phyloP scores from a whole-genome alignment of 768 basidiomycete genomes.

The Boletales sp. region DNA sequence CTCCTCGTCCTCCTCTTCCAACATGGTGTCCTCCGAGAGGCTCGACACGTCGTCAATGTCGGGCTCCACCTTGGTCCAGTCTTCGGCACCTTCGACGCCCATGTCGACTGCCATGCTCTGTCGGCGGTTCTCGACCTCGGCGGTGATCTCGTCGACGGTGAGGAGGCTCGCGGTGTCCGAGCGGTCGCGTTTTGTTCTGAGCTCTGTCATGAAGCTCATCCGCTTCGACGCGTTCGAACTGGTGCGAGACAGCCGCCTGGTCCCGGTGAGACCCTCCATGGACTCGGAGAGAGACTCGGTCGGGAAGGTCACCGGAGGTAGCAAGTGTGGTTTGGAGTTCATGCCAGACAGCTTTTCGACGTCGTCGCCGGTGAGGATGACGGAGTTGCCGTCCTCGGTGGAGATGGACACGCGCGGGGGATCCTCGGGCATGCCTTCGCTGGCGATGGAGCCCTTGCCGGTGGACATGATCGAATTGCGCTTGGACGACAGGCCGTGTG shows the following conservation, averaged over 20 bases:
- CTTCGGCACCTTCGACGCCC: conserved; percentile 53
- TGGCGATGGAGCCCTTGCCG: conserved; percentile 31
- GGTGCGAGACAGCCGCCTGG: conserved; percentile 35
- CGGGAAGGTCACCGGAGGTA: conserved; percentile 77
- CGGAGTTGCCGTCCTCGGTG: conserved; percentile 63
- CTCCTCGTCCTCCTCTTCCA: conserved; percentile 49
- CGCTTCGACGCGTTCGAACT: conserved; percentile 55
- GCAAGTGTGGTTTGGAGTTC: conserved; percentile 49
- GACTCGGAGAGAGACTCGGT: conserved; percentile 80
- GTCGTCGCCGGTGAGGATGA: conserved; percentile 57
- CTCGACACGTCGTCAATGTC: conserved; percentile 47
- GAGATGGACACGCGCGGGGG: conserved; percentile 74
- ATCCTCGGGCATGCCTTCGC: conserved; percentile 37
- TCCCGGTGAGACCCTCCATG: conserved; percentile 51
- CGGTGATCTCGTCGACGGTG: conserved; percentile 98
- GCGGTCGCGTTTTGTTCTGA: conserved; percentile 76
- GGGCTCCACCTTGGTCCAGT: conserved; percentile 70
- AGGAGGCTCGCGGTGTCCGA: conserved; percentile 89
- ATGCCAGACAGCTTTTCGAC: conserved; percentile 28
- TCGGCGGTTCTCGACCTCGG: conserved; percentile 75
- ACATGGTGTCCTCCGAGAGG: conserved; percentile 42
- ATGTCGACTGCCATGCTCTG: conserved; percentile 46
- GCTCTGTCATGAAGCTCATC: conserved; percentile 77
- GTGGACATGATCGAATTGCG: conserved; percentile 34
- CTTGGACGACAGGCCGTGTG: conserved; percentile 47